Percentiles rank a stretch among this genome's conserved stretches.
phyloP scores from a whole-genome alignment of 495 filamentous ascomycete species.

The Penicillium coprophilum region DNA sequence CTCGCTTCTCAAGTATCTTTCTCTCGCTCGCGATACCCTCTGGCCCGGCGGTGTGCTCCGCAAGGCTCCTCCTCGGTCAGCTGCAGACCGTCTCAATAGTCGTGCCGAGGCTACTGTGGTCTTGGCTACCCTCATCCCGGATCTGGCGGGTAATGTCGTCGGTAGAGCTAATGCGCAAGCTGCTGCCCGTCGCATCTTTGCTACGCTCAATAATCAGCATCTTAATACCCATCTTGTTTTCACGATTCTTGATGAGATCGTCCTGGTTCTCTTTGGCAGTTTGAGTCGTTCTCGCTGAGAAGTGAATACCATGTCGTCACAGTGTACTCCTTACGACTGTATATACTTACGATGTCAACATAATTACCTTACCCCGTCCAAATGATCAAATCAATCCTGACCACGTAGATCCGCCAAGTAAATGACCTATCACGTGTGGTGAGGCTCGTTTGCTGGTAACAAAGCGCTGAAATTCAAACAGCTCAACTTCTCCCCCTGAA shows the following conservation, averaged over 20 bases:
- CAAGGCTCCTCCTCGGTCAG: conserved; percentile 51
- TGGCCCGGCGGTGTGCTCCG: conserved; percentile 72
- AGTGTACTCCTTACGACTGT: background rate
- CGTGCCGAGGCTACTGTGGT: conserved; percentile 71
- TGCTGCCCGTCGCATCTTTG: conserved; percentile 76
- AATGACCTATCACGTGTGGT: background rate
- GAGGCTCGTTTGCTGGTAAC: background rate
- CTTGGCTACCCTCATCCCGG: conserved; percentile 79
- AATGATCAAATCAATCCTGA: background rate
- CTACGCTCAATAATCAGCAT: conserved; percentile 71
- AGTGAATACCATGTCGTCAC: background rate
- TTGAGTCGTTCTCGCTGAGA: conserved; percentile 20
- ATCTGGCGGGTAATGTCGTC: conserved; percentile 78
- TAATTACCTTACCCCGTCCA: no score
- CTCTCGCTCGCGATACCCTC: conserved; percentile 66
- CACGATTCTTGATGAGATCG: conserved; percentile 74
- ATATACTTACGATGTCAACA: background rate
- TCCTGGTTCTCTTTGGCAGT: conserved; percentile 68
- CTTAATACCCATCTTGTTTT: conserved; percentile 75
- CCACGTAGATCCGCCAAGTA: background rate
- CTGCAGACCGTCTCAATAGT: conserved; percentile 67
- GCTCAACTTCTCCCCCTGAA: no score
- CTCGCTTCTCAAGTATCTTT: conserved; percentile 70
- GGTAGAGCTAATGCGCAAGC: conserved; percentile 81
- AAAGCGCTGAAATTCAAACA: conserved; percentile 7